Conservation (phyloP, 2,329 filamentous ascomycete genomes). For the Thielaviopsis populi region DNA sequence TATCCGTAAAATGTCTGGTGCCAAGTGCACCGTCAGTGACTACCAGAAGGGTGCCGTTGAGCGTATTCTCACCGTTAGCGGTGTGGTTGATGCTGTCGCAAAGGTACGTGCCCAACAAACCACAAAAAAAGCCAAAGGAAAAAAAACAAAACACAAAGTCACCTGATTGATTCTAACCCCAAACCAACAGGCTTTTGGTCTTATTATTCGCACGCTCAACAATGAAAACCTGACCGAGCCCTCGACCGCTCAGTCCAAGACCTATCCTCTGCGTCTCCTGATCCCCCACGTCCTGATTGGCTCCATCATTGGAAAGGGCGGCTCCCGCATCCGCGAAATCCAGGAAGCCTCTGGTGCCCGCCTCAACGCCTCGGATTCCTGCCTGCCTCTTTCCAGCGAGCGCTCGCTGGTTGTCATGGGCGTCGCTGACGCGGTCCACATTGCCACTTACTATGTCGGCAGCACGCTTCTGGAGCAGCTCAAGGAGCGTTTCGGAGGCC, state of each 20-base stretch:
- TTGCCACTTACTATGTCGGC: conserved; percentile 96
- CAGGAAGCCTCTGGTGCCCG: conserved; percentile 94
- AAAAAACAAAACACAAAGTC: neutral
- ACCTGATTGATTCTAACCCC: conserved; percentile 21
- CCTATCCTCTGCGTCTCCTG: conserved; percentile 85
- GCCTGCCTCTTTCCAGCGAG: conserved; percentile 86
- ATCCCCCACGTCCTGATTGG: conserved; percentile 96
- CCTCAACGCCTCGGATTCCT: conserved; percentile 89
- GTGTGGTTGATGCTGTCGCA: conserved; percentile 86
- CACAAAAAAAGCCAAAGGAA: neutral
- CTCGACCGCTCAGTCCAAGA: conserved; percentile 89
- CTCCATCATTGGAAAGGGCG: conserved; percentile 95
- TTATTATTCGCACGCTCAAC: conserved; percentile 96
- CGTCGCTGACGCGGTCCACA: conserved; percentile 95
- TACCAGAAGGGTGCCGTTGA: conserved; percentile 95
- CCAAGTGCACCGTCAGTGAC: conserved; percentile 97
- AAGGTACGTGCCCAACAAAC: conserved; percentile 46
- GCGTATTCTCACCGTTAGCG: conserved; percentile 93
- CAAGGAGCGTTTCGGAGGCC: conserved; percentile 89
- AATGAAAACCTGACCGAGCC: conserved; percentile 81
- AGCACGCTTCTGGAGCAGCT: conserved; percentile 96
- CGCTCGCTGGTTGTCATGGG: conserved; percentile 96
- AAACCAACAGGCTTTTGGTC: conserved; percentile 62
- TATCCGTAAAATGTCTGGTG: conserved; percentile 85
- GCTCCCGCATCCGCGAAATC: conserved; percentile 91